These are phyloP conservation scores for Epithele typhae DNA, from an alignment of 768 basidiomycete species.

Conservation along the genomic window DNA sequence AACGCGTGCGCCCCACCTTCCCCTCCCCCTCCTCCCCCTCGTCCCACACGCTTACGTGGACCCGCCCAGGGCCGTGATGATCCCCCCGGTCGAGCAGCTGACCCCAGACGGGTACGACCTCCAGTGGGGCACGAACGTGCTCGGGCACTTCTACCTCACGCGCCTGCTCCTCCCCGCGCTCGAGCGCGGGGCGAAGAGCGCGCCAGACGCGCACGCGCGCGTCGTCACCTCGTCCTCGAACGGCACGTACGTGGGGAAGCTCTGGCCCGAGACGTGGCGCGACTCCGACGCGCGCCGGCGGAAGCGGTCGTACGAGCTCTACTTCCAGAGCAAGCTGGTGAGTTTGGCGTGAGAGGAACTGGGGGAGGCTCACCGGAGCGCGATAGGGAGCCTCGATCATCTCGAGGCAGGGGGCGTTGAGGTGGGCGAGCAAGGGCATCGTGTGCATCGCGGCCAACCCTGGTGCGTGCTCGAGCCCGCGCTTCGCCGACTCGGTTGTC, in stretches of 20 bases:
- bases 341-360: neutral
- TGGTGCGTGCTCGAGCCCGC: constrained; percentile 24
- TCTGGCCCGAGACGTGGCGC: neutral
- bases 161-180: neutral
- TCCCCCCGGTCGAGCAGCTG: too few relatives aligned
- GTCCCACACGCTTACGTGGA: neutral
- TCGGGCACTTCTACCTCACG: neutral
- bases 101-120: neutral
- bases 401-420: constrained; percentile 42
- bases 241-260: neutral
- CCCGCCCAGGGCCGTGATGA: too few relatives aligned
- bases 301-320: neutral
- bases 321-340: neutral
- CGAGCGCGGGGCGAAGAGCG: too few relatives aligned
- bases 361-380: neutral
- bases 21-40: neutral
- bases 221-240: neutral
- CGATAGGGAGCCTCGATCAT: constrained; percentile 42
- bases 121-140: neutral
- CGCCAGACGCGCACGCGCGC: neutral
- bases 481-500: neutral
- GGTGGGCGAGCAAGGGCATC: constrained; percentile 41
- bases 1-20: constrained; percentile 44
- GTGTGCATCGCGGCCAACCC: constrained; percentile 43
- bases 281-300: neutral